These are phyloP conservation scores for Blastobotrys peoriensis DNA, from an alignment of 805 yeast species.

Conservation along the genomic window DNA sequence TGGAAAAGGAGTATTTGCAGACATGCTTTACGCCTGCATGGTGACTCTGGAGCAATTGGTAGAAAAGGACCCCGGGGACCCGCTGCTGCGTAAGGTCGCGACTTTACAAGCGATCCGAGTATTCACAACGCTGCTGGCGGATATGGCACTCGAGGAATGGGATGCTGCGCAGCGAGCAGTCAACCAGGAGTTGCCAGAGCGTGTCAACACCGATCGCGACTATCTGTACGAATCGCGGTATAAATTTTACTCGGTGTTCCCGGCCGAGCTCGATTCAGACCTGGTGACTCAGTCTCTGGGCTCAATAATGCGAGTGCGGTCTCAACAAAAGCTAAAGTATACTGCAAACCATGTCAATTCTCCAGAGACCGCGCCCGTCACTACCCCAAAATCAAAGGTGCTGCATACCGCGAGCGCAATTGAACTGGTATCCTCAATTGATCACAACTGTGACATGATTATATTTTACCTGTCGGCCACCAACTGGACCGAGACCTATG, in stretches of 20 bases:
- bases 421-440: conserved; percentile 10
- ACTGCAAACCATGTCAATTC: conserved; percentile 8
- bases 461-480: conserved; percentile 45
- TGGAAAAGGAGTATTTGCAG: conserved; percentile 16
- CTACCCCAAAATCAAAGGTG: neutral
- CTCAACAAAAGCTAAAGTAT: conserved; percentile 8
- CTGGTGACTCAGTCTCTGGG: conserved; percentile 11
- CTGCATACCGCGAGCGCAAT: neutral
- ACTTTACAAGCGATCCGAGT: conserved; percentile 12
- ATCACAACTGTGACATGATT: conserved; percentile 30
- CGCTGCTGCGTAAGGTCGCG: conserved; percentile 6
- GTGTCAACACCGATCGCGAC: conserved; percentile 1
- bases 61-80: conserved; percentile 6
- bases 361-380: conserved; percentile 5
- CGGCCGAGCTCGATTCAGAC: conserved; percentile 9
- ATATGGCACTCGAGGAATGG: conserved; percentile 17
- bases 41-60: conserved; percentile 7
- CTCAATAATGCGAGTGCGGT: conserved; percentile 12
- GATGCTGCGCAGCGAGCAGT: neutral
- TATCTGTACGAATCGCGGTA: conserved; percentile 6
- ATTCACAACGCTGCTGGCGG: conserved; percentile 12
- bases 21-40: conserved; percentile 12
- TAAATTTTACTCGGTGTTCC: conserved; percentile 9
- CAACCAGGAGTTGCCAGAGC: neutral
- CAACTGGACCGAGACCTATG: conserved; percentile 39